Evolutionary conservation across 108 stramenopile genomes (phyloP), one percentile per base, ranked within the genome.

Genomic region (Schizochytrium sp.): DNA sequence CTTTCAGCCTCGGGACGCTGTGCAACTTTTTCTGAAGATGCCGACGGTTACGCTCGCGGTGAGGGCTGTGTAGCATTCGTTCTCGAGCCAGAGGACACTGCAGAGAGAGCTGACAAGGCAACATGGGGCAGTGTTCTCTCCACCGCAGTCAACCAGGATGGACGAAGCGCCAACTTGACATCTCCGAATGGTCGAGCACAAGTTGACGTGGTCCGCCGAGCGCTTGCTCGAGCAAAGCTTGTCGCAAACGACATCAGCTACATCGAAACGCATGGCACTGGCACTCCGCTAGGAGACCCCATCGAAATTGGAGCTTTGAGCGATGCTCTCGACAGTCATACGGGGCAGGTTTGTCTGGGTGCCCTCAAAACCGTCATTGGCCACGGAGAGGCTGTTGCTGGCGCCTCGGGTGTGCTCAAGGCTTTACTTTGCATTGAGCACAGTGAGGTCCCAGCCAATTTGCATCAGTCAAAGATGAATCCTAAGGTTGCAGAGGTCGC

Each of bases 201-300:
- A 28, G 55, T 45, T 19, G 90, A 88, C 51, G 44, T 87, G 19
- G 48, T 90, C n/a, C 58, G 16, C 8, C 55, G 51, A 14, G 87
- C 88, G 4, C 59, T 88, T 6, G 48, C 18, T 16, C 41, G 87
- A 5, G 58, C 58, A 23, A 57, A 44, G 44, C n/a, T 90, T 10
- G 29, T 34, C n/a, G 58, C 60, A n/a, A 34, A 6, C 6, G 76
- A 47, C 3, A 63, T 91, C 23, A 19, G 18, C 5, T 91, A 88
- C 60, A 34, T 91, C 3, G 90, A 91, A 43, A 59, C 90, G 44
- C 90, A 91, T n/a, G 88, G 90, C 28, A 89, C 90, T 25, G 88
- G 90, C 5, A 89, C 90, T 16, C 88, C 88, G 12, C 28, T 90
- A 18, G 90, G 90, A 2, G 90, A 90, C 44, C 90, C 90, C 29